phyloP scores from a whole-genome alignment of 2,329 filamentous ascomycete species.

The Penicillium carneum region DNA sequence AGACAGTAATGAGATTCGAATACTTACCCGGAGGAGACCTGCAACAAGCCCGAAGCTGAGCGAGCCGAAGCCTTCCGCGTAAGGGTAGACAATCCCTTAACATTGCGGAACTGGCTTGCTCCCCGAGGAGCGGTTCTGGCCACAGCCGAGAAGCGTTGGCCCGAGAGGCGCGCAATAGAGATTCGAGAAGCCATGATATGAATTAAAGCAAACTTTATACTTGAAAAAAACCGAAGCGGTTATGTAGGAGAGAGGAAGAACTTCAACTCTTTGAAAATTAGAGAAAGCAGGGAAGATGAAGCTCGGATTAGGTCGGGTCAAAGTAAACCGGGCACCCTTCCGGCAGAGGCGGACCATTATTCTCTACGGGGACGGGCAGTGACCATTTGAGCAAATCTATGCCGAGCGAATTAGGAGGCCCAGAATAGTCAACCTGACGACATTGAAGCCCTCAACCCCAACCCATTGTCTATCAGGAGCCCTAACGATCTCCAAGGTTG shows the following conservation, averaged over 20 bases:
- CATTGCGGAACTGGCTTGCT: constrained; percentile 33
- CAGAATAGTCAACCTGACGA: constrained; percentile 37
- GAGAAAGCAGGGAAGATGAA: constrained; percentile 11
- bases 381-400: constrained; percentile 37
- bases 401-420: constrained; percentile 34
- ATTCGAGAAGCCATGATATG: constrained; percentile 51
- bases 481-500: constrained; percentile 9
- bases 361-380: constrained; percentile 27
- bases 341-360: constrained; percentile 20
- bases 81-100: constrained; percentile 40
- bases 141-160: constrained; percentile 43
- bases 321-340: constrained; percentile 19
- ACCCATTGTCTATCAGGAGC: constrained; percentile 21
- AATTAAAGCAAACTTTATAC: constrained; percentile 8
- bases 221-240: constrained; percentile 5
- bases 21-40: constrained; percentile 38
- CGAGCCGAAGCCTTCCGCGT: constrained; percentile 31
- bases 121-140: constrained; percentile 40
- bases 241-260: neutral
- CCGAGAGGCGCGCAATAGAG: constrained; percentile 46
- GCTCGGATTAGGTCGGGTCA: constrained; percentile 23
- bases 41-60: constrained; percentile 37
- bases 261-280: constrained; percentile 13
- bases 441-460: constrained; percentile 11
- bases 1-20: neutral